Evolutionary conservation across 1,284 basidiomycete genomes (phyloP).

Genomic region (Malassezia brasiliensis): DNA sequence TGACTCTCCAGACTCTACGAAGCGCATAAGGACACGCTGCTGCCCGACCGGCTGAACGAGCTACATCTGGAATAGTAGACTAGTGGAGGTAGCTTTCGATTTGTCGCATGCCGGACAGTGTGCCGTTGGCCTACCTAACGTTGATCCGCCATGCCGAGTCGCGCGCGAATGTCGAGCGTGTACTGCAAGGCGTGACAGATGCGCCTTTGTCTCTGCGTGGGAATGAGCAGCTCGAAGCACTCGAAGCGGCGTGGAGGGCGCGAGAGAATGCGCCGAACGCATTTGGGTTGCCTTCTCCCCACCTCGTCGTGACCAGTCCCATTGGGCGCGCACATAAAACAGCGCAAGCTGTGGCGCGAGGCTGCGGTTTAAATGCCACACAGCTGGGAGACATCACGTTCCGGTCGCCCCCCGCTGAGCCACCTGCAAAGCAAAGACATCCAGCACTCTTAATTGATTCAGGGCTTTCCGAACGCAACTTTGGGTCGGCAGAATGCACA

Average conservation of each 20-base stretch:
- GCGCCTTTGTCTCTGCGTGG: constrained; percentile 32
- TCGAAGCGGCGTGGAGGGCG: constrained; percentile 18
- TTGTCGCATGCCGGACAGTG: background rate
- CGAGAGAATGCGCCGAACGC: background rate
- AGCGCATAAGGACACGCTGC: constrained; percentile 36
- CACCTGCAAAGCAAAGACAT: background rate
- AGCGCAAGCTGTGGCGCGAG: constrained; percentile 22
- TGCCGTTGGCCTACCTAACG: constrained; percentile 19
- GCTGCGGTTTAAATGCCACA: background rate
- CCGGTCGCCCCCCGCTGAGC: background rate
- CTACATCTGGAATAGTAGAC: background rate
- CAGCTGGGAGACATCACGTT: background rate
- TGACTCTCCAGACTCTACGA: constrained; percentile 35
- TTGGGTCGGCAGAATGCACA: constrained; percentile 11
- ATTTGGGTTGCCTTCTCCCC: constrained; percentile 22
- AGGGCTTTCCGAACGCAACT: constrained; percentile 12
- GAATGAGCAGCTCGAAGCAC: constrained; percentile 27
- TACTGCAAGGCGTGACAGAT: constrained; percentile 40
- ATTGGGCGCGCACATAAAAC: constrained; percentile 31
- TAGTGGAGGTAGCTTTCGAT: background rate
- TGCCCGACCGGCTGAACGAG: background rate
- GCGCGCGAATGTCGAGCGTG: constrained; percentile 34
- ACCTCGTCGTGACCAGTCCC: constrained; percentile 30
- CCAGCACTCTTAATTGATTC: constrained; percentile 4
- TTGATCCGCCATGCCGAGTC: constrained; percentile 41